Conservation (phyloP, 2,329 filamentous ascomycete genomes). For the Colletotrichum paranaense region DNA sequence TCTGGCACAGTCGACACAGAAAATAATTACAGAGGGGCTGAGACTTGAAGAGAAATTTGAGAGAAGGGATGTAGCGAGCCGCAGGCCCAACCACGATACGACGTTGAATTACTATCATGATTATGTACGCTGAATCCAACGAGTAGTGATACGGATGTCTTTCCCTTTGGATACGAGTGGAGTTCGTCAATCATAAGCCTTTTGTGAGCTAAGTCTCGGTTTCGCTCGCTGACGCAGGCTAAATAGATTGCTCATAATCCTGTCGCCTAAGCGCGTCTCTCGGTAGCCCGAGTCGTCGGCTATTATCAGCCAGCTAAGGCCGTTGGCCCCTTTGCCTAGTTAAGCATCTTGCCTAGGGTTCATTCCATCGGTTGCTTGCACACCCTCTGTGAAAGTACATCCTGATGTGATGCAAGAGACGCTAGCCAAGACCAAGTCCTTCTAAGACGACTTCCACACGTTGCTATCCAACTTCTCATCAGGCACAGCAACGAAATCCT, state of each 20-base stretch:
- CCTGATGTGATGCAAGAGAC: too few species aligned
- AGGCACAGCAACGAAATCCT: conserved; percentile 65
- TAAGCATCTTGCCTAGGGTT: neutral
- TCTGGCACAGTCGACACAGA: neutral
- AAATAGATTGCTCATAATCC: neutral
- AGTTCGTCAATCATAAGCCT: conserved; percentile 28
- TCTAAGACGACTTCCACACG: conserved; percentile 53
- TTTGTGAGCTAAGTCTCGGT: neutral
- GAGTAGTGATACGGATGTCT: conserved; percentile 7
- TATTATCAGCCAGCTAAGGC: neutral
- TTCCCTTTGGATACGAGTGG: conserved; percentile 13
- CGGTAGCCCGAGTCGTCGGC: neutral
- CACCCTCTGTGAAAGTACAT: neutral
- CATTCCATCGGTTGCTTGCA: neutral
- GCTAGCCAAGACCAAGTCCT: neutral
- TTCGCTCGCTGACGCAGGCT: neutral
- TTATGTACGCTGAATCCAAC: conserved; percentile 11
- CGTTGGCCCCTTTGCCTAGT: neutral
- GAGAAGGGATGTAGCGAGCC: neutral
- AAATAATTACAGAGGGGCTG: neutral
- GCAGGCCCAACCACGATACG: neutral
- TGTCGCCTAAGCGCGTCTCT: neutral
- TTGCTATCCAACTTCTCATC: conserved; percentile 54
- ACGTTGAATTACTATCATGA: conserved; percentile 22
- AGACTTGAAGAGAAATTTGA: neutral